Evolutionary conservation across 2,329 filamentous ascomycete species (phyloP).

Genomic region (Ciborinia camelliae): DNA sequence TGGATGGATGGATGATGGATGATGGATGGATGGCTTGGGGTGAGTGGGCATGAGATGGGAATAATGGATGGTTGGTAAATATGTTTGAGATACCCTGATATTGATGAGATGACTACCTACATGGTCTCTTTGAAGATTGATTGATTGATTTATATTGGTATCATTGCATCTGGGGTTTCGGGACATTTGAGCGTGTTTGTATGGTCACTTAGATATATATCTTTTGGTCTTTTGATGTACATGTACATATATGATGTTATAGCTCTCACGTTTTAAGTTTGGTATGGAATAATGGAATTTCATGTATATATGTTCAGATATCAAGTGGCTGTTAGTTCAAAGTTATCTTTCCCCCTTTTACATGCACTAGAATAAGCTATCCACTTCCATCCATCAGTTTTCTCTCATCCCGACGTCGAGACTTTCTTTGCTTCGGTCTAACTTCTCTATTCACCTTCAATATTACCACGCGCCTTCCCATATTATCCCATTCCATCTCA

Average conservation of each 20-base stretch:
- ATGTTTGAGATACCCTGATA: conserved; percentile 13
- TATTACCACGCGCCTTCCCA: background rate
- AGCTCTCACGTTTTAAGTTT: background rate
- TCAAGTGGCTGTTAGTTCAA: background rate
- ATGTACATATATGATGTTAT: background rate
- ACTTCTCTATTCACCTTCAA: background rate
- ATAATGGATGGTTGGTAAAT: background rate
- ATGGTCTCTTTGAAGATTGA: background rate
- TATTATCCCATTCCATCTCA: background rate
- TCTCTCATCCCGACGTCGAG: background rate
- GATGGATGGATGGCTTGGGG: background rate
- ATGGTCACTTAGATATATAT: background rate
- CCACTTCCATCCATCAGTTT: background rate
- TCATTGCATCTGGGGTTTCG: background rate
- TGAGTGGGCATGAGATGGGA: background rate
- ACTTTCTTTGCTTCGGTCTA: background rate
- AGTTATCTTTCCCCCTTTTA: background rate
- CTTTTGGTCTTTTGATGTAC: background rate
- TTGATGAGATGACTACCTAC: background rate
- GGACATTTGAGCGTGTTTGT: background rate
- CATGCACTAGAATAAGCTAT: background rate
- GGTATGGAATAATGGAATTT: background rate
- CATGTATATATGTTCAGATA: background rate
- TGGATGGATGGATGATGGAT: background rate
- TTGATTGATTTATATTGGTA: background rate